Conservation (phyloP, 306 rosid species). For the Prosopis cineraria region DNA sequence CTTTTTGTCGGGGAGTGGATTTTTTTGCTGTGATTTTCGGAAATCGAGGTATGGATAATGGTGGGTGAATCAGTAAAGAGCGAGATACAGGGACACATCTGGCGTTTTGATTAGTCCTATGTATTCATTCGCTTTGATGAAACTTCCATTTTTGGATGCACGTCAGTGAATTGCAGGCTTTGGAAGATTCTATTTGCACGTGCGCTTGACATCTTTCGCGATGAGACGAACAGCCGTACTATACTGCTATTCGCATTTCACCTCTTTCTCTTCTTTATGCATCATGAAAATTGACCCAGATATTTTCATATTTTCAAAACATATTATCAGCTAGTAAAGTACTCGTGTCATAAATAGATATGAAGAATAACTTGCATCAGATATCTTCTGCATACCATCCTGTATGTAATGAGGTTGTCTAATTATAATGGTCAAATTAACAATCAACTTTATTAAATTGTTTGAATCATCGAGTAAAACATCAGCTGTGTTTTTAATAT, state of each 20-base stretch:
- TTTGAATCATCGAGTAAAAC: no score
- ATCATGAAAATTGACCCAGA: neutral
- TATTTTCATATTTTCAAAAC: no score
- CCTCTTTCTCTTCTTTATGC: neutral
- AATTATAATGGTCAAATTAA: no score
- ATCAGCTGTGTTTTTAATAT: no score
- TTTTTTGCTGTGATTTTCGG: constrained; percentile 25
- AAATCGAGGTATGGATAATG: neutral
- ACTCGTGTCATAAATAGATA: no score
- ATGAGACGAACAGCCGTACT: neutral
- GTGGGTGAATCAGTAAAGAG: constrained; percentile 4
- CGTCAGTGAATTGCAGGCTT: constrained; percentile 1
- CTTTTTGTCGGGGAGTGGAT: constrained; percentile 25
- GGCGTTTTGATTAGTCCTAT: constrained; percentile 16
- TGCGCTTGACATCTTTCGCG: neutral
- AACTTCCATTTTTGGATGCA: constrained; percentile 19
- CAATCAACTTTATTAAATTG: no score
- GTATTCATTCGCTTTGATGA: constrained; percentile 19
- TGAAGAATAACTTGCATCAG: no score
- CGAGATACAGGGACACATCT: constrained; percentile 16
- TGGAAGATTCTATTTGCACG: constrained; percentile 27
- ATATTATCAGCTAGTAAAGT: no score
- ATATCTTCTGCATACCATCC: no score
- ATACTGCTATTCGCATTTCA: neutral
- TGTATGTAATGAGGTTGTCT: no score